Evolutionary conservation across 306 rosid genomes (phyloP).

Genomic region (Medicago lupulina): DNA sequence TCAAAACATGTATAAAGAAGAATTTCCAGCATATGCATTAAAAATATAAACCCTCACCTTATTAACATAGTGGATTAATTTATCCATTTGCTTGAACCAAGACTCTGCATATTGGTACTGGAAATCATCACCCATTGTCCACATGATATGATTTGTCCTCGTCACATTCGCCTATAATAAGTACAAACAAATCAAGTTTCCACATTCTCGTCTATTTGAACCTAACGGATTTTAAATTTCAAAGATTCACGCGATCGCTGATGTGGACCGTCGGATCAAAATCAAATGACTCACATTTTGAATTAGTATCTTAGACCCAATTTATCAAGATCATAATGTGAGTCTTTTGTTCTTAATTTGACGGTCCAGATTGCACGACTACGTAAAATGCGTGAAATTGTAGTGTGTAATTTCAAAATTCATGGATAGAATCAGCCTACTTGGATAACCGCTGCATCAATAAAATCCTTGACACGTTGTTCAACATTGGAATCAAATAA

Average conservation of each 20-base stretch:
- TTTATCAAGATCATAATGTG: no score
- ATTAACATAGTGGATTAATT: slow-evolving; percentile 83
- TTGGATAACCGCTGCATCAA: slow-evolving; percentile 59
- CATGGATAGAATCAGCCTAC: slow-evolving; percentile 48
- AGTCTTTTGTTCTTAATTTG: no score
- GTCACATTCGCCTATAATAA: slow-evolving; percentile 79
- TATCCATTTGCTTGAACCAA: slow-evolving; percentile 97
- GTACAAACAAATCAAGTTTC: slow-evolving; percentile 26
- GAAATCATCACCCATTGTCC: slow-evolving; percentile 99
- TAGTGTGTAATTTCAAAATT: neutral
- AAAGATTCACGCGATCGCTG: neutral
- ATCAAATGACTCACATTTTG: no score
- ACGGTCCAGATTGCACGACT: neutral
- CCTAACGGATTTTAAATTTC: neutral
- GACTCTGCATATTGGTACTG: slow-evolving; percentile 87
- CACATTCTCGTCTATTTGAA: slow-evolving; percentile 8
- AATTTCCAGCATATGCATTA: neutral
- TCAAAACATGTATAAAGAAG: neutral
- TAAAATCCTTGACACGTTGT: slow-evolving; percentile 68
- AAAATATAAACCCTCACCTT: slow-evolving; percentile 51
- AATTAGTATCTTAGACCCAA: no score
- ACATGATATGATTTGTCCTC: slow-evolving; percentile 85
- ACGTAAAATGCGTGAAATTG: neutral
- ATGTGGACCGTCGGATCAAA: neutral
- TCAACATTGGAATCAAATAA: slow-evolving; percentile 71